A percentile compares a stretch with the other conserved stretches of the same genome.
Conservation (phyloP, 1,139 yeast genomes). For the Nakaseomyces uthaithaninus region DNA sequence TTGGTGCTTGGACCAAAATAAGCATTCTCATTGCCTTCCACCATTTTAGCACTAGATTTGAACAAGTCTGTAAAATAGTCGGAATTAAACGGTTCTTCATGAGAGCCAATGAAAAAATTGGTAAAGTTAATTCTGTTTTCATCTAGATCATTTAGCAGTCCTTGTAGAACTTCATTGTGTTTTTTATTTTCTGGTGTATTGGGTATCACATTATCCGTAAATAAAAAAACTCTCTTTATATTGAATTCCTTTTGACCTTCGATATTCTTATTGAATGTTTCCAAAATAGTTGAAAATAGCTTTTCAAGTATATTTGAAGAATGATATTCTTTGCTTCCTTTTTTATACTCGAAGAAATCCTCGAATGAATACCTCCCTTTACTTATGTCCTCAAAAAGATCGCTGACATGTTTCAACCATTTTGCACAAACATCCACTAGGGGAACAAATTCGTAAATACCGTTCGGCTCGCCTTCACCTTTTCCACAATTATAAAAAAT, state of each 20-base stretch:
- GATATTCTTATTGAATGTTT: constrained; percentile 32
- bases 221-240: constrained; percentile 41
- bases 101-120: constrained; percentile 53
- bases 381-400: constrained; percentile 33
- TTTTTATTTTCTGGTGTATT: constrained; percentile 32
- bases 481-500: constrained; percentile 46
- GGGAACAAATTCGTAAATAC: constrained; percentile 34
- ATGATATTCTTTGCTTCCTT: constrained; percentile 17
- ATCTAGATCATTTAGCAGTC: constrained; percentile 52
- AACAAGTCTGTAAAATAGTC: constrained; percentile 51
- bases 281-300: constrained; percentile 33
- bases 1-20: constrained; percentile 34
- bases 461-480: constrained; percentile 23
- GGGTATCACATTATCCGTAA: constrained; percentile 56
- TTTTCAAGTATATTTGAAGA: constrained; percentile 18
- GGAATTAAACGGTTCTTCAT: constrained; percentile 40
- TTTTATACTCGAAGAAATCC: constrained; percentile 27
- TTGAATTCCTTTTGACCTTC: constrained; percentile 34
- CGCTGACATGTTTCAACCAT: constrained; percentile 36
- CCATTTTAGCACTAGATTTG: constrained; percentile 20
- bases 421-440: constrained; percentile 36
- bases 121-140: constrained; percentile 44
- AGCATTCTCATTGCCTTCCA: constrained; percentile 11
- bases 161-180: constrained; percentile 41
- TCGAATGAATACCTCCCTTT: constrained; percentile 16